phyloP scores from a whole-genome alignment of 129 eudicot species.

The Rutidosis leptorrhynchoides region DNA sequence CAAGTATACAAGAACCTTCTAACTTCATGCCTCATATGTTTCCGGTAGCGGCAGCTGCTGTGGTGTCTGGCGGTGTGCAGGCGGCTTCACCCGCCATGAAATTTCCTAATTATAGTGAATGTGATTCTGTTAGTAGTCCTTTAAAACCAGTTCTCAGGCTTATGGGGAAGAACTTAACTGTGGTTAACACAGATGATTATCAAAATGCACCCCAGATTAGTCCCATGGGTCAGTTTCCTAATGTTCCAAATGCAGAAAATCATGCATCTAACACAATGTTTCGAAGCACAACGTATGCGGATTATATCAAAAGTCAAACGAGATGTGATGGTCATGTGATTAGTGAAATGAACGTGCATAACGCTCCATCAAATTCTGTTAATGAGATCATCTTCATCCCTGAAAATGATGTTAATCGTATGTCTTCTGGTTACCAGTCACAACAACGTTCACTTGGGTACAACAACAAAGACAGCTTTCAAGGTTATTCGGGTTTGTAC shows the following conservation, averaged over 20 bases:
- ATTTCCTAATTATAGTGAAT: slow-evolving; percentile 20
- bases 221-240: slow-evolving; percentile 12
- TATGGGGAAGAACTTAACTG: slow-evolving; percentile 84
- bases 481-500: slow-evolving; percentile 7
- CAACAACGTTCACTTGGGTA: background rate
- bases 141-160: slow-evolving; percentile 60
- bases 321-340: background rate
- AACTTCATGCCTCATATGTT: slow-evolving; percentile 15
- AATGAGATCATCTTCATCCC: slow-evolving; percentile 44
- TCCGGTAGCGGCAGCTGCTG: slow-evolving; percentile 14
- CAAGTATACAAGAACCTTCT: slow-evolving; percentile 36
- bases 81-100: slow-evolving; percentile 17
- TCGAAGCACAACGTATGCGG: background rate
- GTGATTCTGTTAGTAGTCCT: slow-evolving; percentile 46
- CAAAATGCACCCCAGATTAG: slow-evolving; percentile 15
- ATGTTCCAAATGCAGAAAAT: slow-evolving; percentile 18
- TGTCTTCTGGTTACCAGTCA: slow-evolving; percentile 3
- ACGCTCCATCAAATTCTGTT: slow-evolving; percentile 12
- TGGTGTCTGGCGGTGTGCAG: slow-evolving; percentile 29
- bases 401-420: slow-evolving; percentile 24
- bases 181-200: slow-evolving; percentile 54
- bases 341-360: slow-evolving; percentile 5
- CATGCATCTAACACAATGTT: background rate
- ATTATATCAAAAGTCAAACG: background rate
- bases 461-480: background rate